Percentiles rank a stretch among this genome's conserved stretches.
These are phyloP conservation scores for Botrytis fragariae DNA, from an alignment of 2,329 filamentous ascomycete genomes.

Conservation along the genomic window DNA sequence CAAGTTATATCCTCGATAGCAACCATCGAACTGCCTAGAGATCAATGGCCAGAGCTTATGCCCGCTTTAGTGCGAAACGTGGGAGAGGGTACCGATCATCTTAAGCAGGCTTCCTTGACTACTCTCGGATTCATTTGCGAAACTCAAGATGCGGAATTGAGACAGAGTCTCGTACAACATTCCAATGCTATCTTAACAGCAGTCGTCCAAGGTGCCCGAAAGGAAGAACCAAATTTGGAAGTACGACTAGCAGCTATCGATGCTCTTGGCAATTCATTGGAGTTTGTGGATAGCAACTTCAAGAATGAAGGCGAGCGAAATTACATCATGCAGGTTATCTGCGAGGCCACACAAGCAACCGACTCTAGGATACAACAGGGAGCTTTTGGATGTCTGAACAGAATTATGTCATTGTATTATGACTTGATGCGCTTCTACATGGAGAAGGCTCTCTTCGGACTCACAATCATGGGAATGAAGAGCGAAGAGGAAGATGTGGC, in stretches of 20 bases:
- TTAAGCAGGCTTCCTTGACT: conserved; percentile 92
- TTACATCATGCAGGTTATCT: conserved; percentile 99
- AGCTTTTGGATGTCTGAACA: conserved; percentile 94
- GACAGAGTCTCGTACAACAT: conserved; percentile 76
- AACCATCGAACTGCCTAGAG: conserved; percentile 86
- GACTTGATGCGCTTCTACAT: conserved; percentile 99
- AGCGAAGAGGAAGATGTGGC: conserved; percentile 95
- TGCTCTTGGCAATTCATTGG: conserved; percentile 90
- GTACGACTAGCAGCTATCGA: conserved; percentile 91
- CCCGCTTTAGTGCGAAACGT: conserved; percentile 86
- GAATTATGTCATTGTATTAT: conserved; percentile 98
- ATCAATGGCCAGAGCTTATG: conserved; percentile 94
- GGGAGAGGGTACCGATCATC: conserved; percentile 76
- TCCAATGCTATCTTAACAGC: conserved; percentile 98
- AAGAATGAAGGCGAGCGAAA: conserved; percentile 98
- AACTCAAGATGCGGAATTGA: conserved; percentile 82
- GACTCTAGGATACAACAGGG: conserved; percentile 92
- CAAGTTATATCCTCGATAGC: conserved; percentile 96
- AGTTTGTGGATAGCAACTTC: conserved; percentile 98
- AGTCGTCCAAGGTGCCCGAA: conserved; percentile 94
- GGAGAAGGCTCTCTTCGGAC: conserved; percentile 97
- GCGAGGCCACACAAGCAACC: conserved; percentile 92
- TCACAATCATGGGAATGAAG: conserved; percentile 99
- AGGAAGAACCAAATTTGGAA: conserved; percentile 89
- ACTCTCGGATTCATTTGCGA: conserved; percentile 99